A percentile compares a stretch with the other conserved stretches of the same genome.
Evolutionary conservation across 768 basidiomycete genomes (phyloP).

Genomic region (Boletus eberwhitei): DNA sequence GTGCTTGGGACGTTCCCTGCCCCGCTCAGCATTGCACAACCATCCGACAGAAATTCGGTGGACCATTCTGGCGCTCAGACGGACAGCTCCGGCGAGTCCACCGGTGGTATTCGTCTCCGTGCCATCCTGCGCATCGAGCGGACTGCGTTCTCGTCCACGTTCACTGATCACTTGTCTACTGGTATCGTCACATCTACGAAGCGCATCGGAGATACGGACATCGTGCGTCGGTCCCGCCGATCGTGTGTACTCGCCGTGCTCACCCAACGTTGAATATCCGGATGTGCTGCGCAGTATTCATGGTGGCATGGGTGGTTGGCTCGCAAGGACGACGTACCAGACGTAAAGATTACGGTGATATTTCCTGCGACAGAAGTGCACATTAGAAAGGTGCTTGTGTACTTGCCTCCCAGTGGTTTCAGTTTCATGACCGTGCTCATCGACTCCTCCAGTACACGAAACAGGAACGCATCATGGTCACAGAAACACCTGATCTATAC

Average conservation of each 20-base stretch:
- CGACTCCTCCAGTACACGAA: slow-evolving; percentile 58
- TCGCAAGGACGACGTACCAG: slow-evolving; percentile 40
- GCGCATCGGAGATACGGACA: slow-evolving; percentile 61
- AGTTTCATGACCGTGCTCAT: neutral
- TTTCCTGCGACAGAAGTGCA: slow-evolving; percentile 89
- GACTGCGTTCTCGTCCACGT: slow-evolving; percentile 54
- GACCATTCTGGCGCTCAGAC: neutral
- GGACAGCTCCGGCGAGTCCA: slow-evolving; percentile 2
- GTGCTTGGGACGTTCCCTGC: slow-evolving; percentile 64
- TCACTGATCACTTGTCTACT: slow-evolving; percentile 36
- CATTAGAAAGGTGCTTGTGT: slow-evolving; percentile 55
- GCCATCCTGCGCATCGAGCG: slow-evolving; percentile 80
- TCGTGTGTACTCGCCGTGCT: neutral
- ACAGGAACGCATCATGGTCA: slow-evolving; percentile 70
- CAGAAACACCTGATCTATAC: slow-evolving; percentile 82
- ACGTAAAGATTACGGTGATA: slow-evolving; percentile 81
- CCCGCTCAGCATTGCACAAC: neutral
- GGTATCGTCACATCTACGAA: slow-evolving; percentile 40
- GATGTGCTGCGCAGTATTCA: slow-evolving; percentile 56
- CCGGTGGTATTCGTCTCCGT: slow-evolving; percentile 30
- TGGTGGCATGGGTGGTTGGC: slow-evolving; percentile 77
- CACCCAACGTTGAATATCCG: neutral
- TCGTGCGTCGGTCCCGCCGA: slow-evolving; percentile 41
- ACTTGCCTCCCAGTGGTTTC: neutral
- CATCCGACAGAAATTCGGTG: neutral